Percentiles rank a stretch among this genome's conserved stretches.
These are phyloP conservation scores for Aspergillus sp. DNA, from an alignment of 2,329 filamentous ascomycete genomes.

Conservation along the genomic window DNA sequence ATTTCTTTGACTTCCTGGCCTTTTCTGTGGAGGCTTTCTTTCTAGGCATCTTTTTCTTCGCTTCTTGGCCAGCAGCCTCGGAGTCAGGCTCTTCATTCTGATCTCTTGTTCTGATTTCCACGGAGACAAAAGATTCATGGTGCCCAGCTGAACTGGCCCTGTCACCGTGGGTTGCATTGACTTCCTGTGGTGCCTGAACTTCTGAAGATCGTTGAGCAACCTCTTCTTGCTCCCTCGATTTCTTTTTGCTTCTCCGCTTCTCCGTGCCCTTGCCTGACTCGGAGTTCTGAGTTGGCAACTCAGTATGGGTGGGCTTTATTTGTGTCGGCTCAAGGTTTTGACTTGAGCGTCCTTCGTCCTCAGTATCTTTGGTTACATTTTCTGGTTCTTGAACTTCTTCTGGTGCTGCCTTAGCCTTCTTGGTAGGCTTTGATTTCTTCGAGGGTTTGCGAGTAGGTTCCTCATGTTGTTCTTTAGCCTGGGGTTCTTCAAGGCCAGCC, in stretches of 20 bases:
- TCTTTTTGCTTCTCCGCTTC: slow-evolving; percentile 16
- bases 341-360: slow-evolving; percentile 5
- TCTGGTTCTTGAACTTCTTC: slow-evolving; percentile 6
- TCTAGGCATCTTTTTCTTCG: slow-evolving; percentile 20
- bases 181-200: slow-evolving; percentile 3
- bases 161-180: background rate
- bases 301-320: background rate
- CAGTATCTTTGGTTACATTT: slow-evolving; percentile 5
- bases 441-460: slow-evolving; percentile 15
- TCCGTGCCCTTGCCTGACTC: slow-evolving; percentile 14
- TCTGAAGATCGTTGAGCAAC: slow-evolving; percentile 3
- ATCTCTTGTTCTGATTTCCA: slow-evolving; percentile 23
- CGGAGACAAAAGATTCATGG: slow-evolving; percentile 26
- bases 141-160: slow-evolving; percentile 4
- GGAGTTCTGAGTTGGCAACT: slow-evolving; percentile 8
- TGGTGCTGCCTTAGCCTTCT: slow-evolving; percentile 20
- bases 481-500: slow-evolving; percentile 56
- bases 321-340: slow-evolving; percentile 1
- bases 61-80: slow-evolving; percentile 13
- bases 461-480: slow-evolving; percentile 42
- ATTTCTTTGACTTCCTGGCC: slow-evolving; percentile 28
- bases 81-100: slow-evolving; percentile 27
- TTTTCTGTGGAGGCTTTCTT: slow-evolving; percentile 21
- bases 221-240: slow-evolving; percentile 14
- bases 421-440: slow-evolving; percentile 25